A percentile compares a stretch with the other conserved stretches of the same genome.
Evolutionary conservation across 495 filamentous ascomycete genomes (phyloP).

Genomic region (Chlorociboria aeruginascens): DNA sequence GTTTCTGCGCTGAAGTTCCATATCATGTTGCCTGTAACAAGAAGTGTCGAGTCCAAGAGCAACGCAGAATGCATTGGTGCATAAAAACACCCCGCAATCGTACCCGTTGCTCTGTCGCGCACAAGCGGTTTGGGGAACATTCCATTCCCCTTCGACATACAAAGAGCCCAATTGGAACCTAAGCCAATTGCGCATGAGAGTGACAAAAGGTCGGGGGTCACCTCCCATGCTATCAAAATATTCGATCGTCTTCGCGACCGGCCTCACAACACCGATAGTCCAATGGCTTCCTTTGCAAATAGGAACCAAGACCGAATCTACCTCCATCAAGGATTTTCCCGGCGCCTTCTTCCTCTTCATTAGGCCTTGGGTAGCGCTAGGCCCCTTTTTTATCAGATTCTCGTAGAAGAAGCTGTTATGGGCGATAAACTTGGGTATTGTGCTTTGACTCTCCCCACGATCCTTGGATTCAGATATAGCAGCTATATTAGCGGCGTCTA

Average conservation of each 20-base stretch:
- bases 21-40: constrained; percentile 42
- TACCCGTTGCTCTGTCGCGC: constrained; percentile 55
- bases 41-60: constrained; percentile 50
- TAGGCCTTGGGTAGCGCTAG: constrained; percentile 37
- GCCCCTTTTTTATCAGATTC: constrained; percentile 41
- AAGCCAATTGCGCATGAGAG: constrained; percentile 42
- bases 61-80: constrained; percentile 62
- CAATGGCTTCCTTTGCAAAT: constrained; percentile 40
- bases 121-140: constrained; percentile 27
- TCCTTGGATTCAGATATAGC: constrained; percentile 16
- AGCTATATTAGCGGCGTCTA: constrained; percentile 43
- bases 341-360: constrained; percentile 43
- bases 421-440: constrained; percentile 52
- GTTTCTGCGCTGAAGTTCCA: constrained; percentile 43
- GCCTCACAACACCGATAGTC: constrained; percentile 56
- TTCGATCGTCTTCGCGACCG: constrained; percentile 47
- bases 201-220: constrained; percentile 21
- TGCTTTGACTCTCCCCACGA: constrained; percentile 29
- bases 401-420: constrained; percentile 64
- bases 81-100: constrained; percentile 75
- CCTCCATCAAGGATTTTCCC: constrained; percentile 38
- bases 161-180: constrained; percentile 39
- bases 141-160: constrained; percentile 55
- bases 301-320: constrained; percentile 51
- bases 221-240: constrained; percentile 61